These are phyloP conservation scores for Naganishia vaughanmartiniae DNA, from an alignment of 768 basidiomycete species.

Conservation along the genomic window DNA sequence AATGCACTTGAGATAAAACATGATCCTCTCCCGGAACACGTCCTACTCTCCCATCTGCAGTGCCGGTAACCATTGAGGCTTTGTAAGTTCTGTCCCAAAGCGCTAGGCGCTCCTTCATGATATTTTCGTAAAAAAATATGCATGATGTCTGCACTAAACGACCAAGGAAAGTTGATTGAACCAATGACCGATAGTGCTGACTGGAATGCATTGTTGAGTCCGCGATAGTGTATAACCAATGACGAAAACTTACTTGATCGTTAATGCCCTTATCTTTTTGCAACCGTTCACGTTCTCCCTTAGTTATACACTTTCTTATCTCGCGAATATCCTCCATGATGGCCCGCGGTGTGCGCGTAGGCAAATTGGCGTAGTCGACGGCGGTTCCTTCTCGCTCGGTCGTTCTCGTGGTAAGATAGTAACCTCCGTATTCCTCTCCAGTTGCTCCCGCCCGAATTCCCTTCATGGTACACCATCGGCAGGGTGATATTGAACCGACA, in stretches of 20 bases:
- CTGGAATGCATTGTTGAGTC: no score
- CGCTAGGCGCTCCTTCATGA: background rate
- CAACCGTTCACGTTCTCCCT: background rate
- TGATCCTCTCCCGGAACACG: background rate
- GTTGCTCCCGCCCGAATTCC: background rate
- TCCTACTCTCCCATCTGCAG: background rate
- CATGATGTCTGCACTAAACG: conserved; percentile 1
- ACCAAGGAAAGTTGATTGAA: background rate
- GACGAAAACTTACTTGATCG: background rate
- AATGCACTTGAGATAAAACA: background rate
- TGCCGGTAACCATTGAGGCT: background rate
- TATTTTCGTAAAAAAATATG: conserved; percentile 9
- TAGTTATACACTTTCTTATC: background rate
- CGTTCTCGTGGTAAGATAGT: background rate
- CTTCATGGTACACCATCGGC: background rate
- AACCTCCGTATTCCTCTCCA: background rate
- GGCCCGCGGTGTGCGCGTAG: background rate
- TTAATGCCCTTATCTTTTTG: background rate
- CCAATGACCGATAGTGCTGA: background rate
- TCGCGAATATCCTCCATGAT: background rate
- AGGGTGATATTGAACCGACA: background rate
- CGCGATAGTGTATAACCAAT: no score
- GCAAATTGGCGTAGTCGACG: background rate
- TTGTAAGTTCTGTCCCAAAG: conserved; percentile 3
- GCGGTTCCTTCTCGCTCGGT: background rate